These are phyloP conservation scores for Ampelocalamus luodianensis DNA, from an alignment of 176 grass and related monocot species.

Conservation along the genomic window DNA sequence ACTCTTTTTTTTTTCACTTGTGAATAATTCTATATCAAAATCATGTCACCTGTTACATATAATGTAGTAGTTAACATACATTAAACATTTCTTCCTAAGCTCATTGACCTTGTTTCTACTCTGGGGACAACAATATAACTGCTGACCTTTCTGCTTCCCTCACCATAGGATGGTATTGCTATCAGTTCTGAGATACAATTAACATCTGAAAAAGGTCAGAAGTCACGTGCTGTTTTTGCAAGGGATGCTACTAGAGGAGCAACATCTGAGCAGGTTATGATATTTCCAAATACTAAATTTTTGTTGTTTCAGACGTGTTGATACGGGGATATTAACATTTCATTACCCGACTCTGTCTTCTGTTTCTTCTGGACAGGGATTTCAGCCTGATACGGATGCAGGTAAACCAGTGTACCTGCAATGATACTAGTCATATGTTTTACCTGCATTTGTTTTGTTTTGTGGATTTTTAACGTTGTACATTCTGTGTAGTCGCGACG, in stretches of 20 bases:
- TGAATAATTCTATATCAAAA: slow-evolving; percentile 10
- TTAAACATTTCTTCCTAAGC: slow-evolving; percentile 5
- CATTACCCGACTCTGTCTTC: slow-evolving; percentile 12
- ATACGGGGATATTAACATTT: slow-evolving; percentile 21
- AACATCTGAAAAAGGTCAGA: slow-evolving; percentile 61
- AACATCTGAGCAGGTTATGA: slow-evolving; percentile 58
- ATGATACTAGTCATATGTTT: background rate
- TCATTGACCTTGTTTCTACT: slow-evolving; percentile 24
- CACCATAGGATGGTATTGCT: slow-evolving; percentile 60
- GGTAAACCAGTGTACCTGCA: slow-evolving; percentile 42
- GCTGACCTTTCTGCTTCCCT: slow-evolving; percentile 21
- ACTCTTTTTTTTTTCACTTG: background rate
- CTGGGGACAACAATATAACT: background rate
- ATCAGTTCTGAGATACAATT: slow-evolving; percentile 57
- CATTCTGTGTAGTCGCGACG: background rate
- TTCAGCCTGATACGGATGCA: slow-evolving; percentile 44
- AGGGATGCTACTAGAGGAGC: slow-evolving; percentile 59
- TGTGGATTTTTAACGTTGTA: slow-evolving; percentile 22
- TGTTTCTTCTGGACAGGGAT: slow-evolving; percentile 43
- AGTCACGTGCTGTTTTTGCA: slow-evolving; percentile 69
- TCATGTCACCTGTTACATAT: slow-evolving; percentile 27
- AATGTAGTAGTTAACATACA: slow-evolving; percentile 34
- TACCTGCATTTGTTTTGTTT: slow-evolving; percentile 24
- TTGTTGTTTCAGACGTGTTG: slow-evolving; percentile 8
- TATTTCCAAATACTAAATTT: slow-evolving; percentile 36